These are phyloP conservation scores for Abelmoschus esculentus DNA, from an alignment of 345 rosid species.

Conservation along the genomic window DNA sequence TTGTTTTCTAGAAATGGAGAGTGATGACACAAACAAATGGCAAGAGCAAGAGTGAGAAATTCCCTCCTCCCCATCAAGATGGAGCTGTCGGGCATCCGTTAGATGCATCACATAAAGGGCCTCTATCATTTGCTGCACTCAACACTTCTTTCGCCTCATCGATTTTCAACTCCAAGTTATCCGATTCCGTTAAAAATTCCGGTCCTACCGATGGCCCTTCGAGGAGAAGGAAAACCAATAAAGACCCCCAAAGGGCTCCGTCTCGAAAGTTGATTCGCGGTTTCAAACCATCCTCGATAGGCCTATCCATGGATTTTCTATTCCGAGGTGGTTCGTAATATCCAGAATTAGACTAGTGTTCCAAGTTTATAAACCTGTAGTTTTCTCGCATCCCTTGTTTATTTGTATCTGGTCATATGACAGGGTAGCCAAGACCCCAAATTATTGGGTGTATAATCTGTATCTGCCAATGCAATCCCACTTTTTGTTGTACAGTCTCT, in stretches of 20 bases:
- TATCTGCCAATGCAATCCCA: conserved; percentile 10
- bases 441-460: background rate
- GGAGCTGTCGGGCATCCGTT: conserved; percentile 56
- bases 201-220: conserved; percentile 30
- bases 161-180: conserved; percentile 28
- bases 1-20: conserved; percentile 41
- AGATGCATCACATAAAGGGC: conserved; percentile 34
- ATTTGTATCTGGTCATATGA: conserved; percentile 19
- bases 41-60: conserved; percentile 89
- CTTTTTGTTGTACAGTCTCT: conserved; percentile 19
- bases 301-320: conserved; percentile 41
- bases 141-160: conserved; percentile 34
- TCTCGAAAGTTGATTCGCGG: conserved; percentile 42
- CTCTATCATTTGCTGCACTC: conserved; percentile 28
- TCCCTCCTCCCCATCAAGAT: conserved; percentile 92
- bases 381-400: background rate
- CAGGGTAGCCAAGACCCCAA: background rate
- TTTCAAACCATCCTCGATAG: conserved; percentile 48
- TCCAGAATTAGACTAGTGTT: conserved; percentile 25
- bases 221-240: conserved; percentile 30
- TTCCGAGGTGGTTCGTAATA: conserved; percentile 41
- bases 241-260: conserved; percentile 33
- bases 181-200: conserved; percentile 28
- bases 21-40: conserved; percentile 41
- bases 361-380: background rate